Conservation (phyloP, 73 alveolate species). For the Tetrahymena thermophila region DNA sequence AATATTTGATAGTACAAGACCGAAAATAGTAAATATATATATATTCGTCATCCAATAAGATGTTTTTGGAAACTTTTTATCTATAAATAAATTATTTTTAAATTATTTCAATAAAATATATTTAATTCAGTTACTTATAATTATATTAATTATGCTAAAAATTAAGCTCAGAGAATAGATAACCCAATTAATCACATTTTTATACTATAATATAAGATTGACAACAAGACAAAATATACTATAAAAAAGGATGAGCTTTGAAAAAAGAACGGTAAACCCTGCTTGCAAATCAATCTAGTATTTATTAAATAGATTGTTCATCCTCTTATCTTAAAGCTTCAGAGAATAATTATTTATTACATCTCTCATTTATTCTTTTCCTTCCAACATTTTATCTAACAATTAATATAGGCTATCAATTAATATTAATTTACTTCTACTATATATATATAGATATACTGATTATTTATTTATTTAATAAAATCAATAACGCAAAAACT, state of each 20-base stretch:
- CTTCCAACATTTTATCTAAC: background rate
- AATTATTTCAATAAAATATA: background rate
- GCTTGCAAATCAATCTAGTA: background rate
- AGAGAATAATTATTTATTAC: background rate
- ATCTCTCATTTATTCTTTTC: background rate
- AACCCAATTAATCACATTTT: background rate
- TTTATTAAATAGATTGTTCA: background rate
- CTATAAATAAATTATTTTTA: background rate
- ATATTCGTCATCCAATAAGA: background rate
- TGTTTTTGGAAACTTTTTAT: background rate
- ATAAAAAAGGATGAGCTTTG: background rate
- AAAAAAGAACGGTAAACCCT: background rate
- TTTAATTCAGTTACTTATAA: background rate
- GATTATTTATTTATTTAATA: no score
- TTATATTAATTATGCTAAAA: background rate
- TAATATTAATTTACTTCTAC: background rate
- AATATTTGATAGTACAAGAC: background rate
- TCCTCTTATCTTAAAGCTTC: background rate
- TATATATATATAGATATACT: no score
- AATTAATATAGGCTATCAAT: no score
- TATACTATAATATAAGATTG: background rate
- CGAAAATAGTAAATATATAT: background rate
- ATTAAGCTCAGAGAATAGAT: background rate
- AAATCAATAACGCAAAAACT: no score
- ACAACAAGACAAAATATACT: background rate